Evolutionary conservation across 306 rosid genomes (phyloP), one percentile per base, ranked within the genome.

Genomic region (Mimosa bimucronata): DNA sequence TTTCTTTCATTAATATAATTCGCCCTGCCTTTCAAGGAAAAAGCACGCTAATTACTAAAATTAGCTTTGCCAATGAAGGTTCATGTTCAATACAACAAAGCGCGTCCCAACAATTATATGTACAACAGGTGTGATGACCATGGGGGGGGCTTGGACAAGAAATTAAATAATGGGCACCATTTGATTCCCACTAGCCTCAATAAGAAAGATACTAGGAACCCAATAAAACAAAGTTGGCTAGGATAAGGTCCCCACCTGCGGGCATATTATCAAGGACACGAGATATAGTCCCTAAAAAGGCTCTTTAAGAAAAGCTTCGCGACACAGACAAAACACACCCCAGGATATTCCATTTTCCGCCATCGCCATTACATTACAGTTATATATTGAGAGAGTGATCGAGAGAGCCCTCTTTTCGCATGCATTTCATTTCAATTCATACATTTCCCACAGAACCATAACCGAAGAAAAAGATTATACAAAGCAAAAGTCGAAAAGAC

Each of bases 261-360:
- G 41, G 91, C 90, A 86, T 78, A 86, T 73, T 78, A 74, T 86
- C 83, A 14, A 76, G 73, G 84, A 71, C 81, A 76, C 8, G 53
- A 61, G 83, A 80, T 68, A 74, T 37, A 66, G 79, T 48, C 66
- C 55, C 34, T 31, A 75, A 83, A 83, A 88, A 80, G 74, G 78
- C 79, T 48, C 82, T 71, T 67, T 66, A 31, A 42, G 58, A 85
- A 86, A 80, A 68, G 76, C 60, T 81, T 23, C 60, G 75, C 85
- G 37, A 50, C 84, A 76, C 71, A 85, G 73, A 83, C 80, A 81
- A 73, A 58, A 75, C 81, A 67, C 80, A 18, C n/a, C 68, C 62
- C 68, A 23, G 58, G 58, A 84, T 82, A 87, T 86, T 82, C 89
- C 29, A 28, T 68, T 73, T n/a, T 78, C 79, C 26, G 48, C 77